Percentiles rank a stretch among this genome's conserved stretches.
phyloP scores from a whole-genome alignment of 371 early-diverging fungal species.

The Encephalitozoon hellem region DNA sequence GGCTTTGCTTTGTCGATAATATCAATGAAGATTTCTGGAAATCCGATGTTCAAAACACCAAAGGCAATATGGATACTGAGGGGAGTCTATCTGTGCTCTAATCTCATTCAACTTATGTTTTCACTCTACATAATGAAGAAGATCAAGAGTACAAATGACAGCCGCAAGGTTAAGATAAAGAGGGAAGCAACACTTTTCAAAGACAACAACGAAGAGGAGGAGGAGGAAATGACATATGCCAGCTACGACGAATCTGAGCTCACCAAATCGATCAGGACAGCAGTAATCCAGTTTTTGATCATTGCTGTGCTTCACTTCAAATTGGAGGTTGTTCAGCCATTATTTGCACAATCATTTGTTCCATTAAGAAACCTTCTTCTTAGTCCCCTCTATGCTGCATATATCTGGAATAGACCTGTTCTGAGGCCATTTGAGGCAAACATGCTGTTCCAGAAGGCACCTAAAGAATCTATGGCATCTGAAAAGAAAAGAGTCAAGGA shows the following conservation, averaged over 20 bases:
- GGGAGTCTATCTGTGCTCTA: conserved; percentile 38
- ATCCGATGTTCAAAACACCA: conserved; percentile 15
- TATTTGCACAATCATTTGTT: conserved; percentile 49
- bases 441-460: conserved; percentile 38
- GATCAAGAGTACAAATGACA: conserved; percentile 46
- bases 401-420: conserved; percentile 51
- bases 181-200: conserved; percentile 39
- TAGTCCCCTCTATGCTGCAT: conserved; percentile 56
- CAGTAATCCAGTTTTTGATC: conserved; percentile 42
- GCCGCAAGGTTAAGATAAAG: conserved; percentile 49
- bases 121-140: conserved; percentile 46
- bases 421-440: conserved; percentile 61
- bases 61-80: conserved; percentile 26
- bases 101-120: conserved; percentile 41
- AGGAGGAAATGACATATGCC: conserved; percentile 56
- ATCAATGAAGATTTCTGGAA: conserved; percentile 45
- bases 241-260: conserved; percentile 58
- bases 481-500: conserved; percentile 41
- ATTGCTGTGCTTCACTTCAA: conserved; percentile 49
- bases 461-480: neutral
- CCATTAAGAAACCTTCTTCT: conserved; percentile 55
- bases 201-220: conserved; percentile 45
- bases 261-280: conserved; percentile 30
- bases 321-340: conserved; percentile 50
- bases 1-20: conserved; percentile 37